Evolutionary conservation across 1,284 basidiomycete species (phyloP).

Genomic region (Hemileia vastatrix): DNA sequence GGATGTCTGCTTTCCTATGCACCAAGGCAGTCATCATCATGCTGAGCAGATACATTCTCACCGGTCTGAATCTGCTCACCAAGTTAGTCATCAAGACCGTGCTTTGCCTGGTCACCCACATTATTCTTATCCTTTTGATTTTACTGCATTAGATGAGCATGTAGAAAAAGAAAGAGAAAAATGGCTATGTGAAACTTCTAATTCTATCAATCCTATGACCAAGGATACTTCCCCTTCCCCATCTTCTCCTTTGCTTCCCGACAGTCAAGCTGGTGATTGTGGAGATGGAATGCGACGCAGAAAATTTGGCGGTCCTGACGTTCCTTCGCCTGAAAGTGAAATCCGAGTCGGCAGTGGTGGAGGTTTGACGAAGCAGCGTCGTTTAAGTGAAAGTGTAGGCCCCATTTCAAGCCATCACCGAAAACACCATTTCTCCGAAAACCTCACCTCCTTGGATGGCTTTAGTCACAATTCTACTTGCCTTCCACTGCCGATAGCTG

Average conservation of each 20-base stretch:
- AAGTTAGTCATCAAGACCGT: neutral
- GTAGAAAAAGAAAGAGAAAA: slow-evolving; percentile 58
- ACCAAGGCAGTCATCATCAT: neutral
- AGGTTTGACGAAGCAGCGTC: neutral
- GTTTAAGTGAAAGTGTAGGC: neutral
- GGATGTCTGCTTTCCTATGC: slow-evolving; percentile 1
- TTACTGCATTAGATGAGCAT: slow-evolving; percentile 67
- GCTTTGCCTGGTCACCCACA: slow-evolving; percentile 6
- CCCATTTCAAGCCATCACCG: neutral
- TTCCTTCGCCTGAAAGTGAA: neutral
- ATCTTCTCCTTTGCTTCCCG: slow-evolving; percentile 7
- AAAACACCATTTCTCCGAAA: slow-evolving; percentile 10
- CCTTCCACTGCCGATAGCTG: no score
- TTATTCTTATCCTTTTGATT: slow-evolving; percentile 54
- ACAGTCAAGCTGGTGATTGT: slow-evolving; percentile 24
- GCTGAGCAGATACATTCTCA: neutral
- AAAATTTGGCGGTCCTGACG: slow-evolving; percentile 9
- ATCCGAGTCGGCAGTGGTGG: neutral
- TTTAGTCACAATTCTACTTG: slow-evolving; percentile 1
- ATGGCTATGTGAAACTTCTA: slow-evolving; percentile 3
- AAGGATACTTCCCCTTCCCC: slow-evolving; percentile 22
- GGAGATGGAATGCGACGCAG: slow-evolving; percentile 22
- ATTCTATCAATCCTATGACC: neutral
- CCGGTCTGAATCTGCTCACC: no score
- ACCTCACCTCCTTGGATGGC: neutral